Conservation (phyloP, 257 asterid genomes). For the Solanum pennellii region DNA sequence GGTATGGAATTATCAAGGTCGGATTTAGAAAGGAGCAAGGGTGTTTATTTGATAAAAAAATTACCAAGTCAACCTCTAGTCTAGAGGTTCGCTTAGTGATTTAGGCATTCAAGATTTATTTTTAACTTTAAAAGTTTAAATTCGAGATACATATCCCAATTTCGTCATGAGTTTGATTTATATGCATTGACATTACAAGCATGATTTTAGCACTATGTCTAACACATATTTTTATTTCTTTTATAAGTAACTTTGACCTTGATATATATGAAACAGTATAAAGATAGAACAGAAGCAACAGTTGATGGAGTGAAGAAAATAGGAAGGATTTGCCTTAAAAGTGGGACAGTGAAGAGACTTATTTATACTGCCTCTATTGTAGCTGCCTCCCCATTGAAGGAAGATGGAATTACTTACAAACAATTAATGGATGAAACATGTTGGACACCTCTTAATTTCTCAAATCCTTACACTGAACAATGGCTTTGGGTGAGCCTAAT, state of each 20-base stretch:
- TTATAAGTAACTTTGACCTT: background rate
- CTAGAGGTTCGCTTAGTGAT: no score
- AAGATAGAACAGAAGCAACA: slow-evolving; percentile 37
- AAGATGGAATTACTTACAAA: slow-evolving; percentile 28
- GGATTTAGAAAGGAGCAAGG: no score
- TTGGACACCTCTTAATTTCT: slow-evolving; percentile 44
- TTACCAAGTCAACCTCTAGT: no score
- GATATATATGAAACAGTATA: slow-evolving; percentile 18
- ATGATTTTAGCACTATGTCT: background rate
- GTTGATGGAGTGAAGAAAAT: slow-evolving; percentile 28
- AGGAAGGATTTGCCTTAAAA: slow-evolving; percentile 17
- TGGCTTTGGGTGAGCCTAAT: background rate
- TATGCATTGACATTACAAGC: background rate
- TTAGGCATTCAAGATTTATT: no score
- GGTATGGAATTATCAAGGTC: background rate
- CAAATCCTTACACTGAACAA: background rate
- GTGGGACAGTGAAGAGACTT: slow-evolving; percentile 25
- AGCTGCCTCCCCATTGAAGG: slow-evolving; percentile 34
- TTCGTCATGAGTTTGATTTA: no score
- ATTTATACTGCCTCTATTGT: slow-evolving; percentile 40
- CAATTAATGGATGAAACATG: slow-evolving; percentile 44
- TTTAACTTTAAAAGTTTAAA: no score
- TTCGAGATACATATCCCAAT: no score
- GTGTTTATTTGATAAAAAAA: no score
- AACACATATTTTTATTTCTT: no score